Conservation (phyloP, 73 alveolate species). For the Breviolum minutum region DNA sequence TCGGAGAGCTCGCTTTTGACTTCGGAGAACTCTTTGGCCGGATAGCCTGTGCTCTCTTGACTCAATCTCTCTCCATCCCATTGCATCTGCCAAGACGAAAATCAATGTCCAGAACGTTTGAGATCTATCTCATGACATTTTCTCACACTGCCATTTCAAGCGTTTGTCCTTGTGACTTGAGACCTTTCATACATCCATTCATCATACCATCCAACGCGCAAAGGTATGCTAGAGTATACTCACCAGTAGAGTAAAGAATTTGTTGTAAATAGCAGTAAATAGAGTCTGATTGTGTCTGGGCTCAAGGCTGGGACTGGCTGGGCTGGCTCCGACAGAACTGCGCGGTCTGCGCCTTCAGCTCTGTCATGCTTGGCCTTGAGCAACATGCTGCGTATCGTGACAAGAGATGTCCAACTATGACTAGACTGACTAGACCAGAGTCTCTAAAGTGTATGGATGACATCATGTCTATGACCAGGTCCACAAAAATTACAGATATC, state of each 20-base stretch:
- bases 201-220: too few species aligned
- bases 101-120: not conserved
- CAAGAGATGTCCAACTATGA: not conserved
- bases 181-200: too few species aligned
- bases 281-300: not conserved
- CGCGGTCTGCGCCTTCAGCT: not conserved
- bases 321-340: not conserved
- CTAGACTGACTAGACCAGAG: not conserved
- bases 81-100: not conserved
- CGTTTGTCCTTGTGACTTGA: not conserved
- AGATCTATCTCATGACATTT: not conserved
- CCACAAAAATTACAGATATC: too few species aligned
- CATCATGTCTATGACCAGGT: too few species aligned
- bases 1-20: constrained; percentile 23
- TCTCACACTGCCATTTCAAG: not conserved
- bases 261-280: too few species aligned
- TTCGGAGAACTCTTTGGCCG: constrained; percentile 16
- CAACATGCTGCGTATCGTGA: too few species aligned
- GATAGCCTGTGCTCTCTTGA: not conserved
- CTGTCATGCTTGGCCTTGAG: not conserved
- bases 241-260: not conserved
- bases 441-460: too few species aligned
- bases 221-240: too few species aligned
- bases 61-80: not conserved
- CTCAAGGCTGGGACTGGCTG: constrained; percentile 9